A percentile compares a stretch with the other conserved stretches of the same genome.
phyloP scores from a whole-genome alignment of 2,329 filamentous ascomycete species.

The Didymella segeticola region DNA sequence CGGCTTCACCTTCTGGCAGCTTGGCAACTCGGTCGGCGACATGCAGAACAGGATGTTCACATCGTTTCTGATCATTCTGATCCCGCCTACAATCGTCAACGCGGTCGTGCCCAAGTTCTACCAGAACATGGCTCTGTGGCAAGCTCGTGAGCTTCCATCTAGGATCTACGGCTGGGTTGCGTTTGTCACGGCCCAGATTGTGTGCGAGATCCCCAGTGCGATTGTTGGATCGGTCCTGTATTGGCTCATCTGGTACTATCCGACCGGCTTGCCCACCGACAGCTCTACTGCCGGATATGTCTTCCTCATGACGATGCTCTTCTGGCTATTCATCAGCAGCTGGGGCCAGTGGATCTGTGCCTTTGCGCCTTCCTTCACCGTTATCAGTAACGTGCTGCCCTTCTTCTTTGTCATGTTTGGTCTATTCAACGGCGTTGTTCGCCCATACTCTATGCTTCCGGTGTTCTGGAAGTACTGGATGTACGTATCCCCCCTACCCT shows the following conservation, averaged over 20 bases:
- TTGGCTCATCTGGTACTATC: conserved; percentile 79
- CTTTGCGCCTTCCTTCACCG: conserved; percentile 78
- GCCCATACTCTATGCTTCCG: conserved; percentile 69
- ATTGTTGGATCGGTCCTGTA: conserved; percentile 71
- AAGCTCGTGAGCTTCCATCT: conserved; percentile 74
- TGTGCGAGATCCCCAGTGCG: conserved; percentile 75
- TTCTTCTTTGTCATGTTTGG: conserved; percentile 83
- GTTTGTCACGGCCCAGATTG: conserved; percentile 73
- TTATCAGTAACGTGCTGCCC: conserved; percentile 74
- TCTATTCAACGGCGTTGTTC: conserved; percentile 79
- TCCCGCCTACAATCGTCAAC: conserved; percentile 76
- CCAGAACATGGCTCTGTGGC: conserved; percentile 74
- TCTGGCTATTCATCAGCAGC: conserved; percentile 75
- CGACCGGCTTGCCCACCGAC: conserved; percentile 72
- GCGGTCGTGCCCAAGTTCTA: conserved; percentile 80
- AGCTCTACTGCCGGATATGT: conserved; percentile 73
- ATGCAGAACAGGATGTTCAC: conserved; percentile 84
- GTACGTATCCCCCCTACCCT: conserved; percentile 69
- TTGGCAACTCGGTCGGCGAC: conserved; percentile 69
- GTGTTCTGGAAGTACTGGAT: conserved; percentile 78
- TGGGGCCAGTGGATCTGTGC: conserved; percentile 89
- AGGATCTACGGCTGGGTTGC: conserved; percentile 80
- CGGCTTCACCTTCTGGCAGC: conserved; percentile 77
- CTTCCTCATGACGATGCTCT: conserved; percentile 79
- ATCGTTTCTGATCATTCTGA: conserved; percentile 62